Conservation (phyloP, 192 early-diverging fungal species). For the Geosiphon pyriformis region DNA sequence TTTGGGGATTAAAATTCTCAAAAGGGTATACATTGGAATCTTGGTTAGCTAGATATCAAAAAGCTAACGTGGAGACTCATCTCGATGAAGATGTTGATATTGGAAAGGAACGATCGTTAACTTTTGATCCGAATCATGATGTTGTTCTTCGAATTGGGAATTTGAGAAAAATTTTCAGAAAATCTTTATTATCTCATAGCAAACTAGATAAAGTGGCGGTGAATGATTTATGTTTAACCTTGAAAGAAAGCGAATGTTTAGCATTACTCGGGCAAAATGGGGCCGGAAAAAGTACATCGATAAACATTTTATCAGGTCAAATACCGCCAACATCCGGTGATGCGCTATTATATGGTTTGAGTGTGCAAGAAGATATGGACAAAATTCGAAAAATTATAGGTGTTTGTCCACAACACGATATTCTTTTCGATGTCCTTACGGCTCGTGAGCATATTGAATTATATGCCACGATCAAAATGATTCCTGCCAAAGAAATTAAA, state of each 20-base stretch:
- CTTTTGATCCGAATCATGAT: constrained; percentile 38
- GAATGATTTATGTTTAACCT: constrained; percentile 40
- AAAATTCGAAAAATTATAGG: constrained; percentile 54
- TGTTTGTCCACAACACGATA: constrained; percentile 30
- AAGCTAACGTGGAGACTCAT: constrained; percentile 20
- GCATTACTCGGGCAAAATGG: neutral
- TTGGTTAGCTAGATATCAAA: constrained; percentile 38
- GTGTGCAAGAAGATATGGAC: constrained; percentile 43
- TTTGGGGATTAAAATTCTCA: constrained; percentile 56
- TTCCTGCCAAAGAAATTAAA: constrained; percentile 31
- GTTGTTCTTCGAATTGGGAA: constrained; percentile 47
- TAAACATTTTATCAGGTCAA: constrained; percentile 57
- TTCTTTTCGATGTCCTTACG: constrained; percentile 59
- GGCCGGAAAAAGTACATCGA: constrained; percentile 38
- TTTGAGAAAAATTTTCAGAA: constrained; percentile 50
- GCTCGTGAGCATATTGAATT: constrained; percentile 57
- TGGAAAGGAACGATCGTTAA: constrained; percentile 30
- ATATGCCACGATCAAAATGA: constrained; percentile 51
- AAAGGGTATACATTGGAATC: constrained; percentile 27
- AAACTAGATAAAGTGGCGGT: constrained; percentile 48
- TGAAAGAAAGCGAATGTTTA: constrained; percentile 28
- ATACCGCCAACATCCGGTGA: constrained; percentile 53
- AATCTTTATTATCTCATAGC: constrained; percentile 34
- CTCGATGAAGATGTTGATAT: constrained; percentile 53
- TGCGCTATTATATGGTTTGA: constrained; percentile 48